These are phyloP conservation scores for Acacia concinna DNA, from an alignment of 331 rosid genomes.

Conservation along the genomic window DNA sequence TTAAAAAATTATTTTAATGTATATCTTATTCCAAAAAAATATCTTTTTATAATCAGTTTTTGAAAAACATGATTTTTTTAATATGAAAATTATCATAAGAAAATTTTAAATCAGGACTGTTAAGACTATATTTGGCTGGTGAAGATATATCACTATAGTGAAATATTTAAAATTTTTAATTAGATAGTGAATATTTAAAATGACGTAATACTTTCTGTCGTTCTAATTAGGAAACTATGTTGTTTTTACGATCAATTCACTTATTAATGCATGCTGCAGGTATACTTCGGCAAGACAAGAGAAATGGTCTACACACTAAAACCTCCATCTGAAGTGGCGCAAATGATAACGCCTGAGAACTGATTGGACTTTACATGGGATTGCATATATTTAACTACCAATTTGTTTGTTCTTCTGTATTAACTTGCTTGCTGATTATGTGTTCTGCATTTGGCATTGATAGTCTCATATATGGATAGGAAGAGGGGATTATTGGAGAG, in stretches of 20 bases:
- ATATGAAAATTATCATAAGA: no score
- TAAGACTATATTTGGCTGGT: no score
- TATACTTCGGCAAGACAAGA: conserved; percentile 85
- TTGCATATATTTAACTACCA: neutral
- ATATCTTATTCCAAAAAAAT: no score
- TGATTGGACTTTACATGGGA: conserved; percentile 20
- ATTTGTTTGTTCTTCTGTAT: neutral
- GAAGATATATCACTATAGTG: no score
- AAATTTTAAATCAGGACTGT: no score
- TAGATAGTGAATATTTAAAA: no score
- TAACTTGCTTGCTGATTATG: conserved; percentile 28
- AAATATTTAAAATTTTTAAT: no score
- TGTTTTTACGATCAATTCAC: neutral
- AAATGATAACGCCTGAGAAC: conserved; percentile 55
- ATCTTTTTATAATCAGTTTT: no score
- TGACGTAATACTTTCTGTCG: no score
- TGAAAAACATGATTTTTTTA: no score
- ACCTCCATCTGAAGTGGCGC: conserved; percentile 69
- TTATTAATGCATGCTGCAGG: conserved; percentile 46
- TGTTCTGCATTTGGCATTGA: conserved; percentile 25
- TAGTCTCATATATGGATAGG: conserved; percentile 6
- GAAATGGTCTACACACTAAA: conserved; percentile 98
- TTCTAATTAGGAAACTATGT: neutral
- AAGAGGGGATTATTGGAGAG: conserved; percentile 3
- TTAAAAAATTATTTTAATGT: no score